Conservation (phyloP, 179 eudicot species). For the Spinacia oleracea region DNA sequence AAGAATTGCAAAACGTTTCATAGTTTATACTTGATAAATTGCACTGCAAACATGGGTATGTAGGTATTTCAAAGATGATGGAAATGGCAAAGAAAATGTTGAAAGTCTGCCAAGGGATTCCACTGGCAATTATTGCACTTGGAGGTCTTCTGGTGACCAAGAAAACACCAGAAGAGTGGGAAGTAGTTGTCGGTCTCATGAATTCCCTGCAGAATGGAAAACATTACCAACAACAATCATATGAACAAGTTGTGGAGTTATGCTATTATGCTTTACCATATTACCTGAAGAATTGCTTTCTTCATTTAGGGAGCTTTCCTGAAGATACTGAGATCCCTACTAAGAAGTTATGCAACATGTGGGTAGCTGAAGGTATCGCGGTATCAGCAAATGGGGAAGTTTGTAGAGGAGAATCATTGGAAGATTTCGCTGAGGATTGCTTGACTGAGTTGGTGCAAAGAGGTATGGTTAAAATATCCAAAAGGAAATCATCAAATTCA, state of each 20-base stretch:
- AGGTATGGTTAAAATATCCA: conserved; percentile 39
- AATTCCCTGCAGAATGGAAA: conserved; percentile 21
- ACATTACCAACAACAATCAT: conserved; percentile 22
- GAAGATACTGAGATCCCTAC: conserved; percentile 39
- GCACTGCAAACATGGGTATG: conserved; percentile 9
- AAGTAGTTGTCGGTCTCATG: conserved; percentile 29
- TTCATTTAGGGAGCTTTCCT: conserved; percentile 38
- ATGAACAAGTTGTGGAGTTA: conserved; percentile 27
- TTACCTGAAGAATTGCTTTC: conserved; percentile 44
- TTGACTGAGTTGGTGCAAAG: conserved; percentile 39
- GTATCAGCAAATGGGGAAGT: conserved; percentile 10
- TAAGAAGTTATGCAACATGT: conserved; percentile 33
- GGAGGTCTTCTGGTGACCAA: conserved; percentile 48
- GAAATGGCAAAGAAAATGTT: conserved; percentile 41
- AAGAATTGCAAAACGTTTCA: neutral
- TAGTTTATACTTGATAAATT: neutral
- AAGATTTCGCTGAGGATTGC: conserved; percentile 39
- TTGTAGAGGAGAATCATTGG: conserved; percentile 26
- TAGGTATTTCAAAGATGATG: conserved; percentile 23
- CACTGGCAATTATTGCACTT: conserved; percentile 45
- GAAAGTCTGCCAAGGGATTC: conserved; percentile 47
- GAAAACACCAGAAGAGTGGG: conserved; percentile 40
- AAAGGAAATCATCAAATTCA: conserved; percentile 19
- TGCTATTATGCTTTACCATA: conserved; percentile 45
- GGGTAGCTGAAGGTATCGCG: conserved; percentile 46